Evolutionary conservation across 345 rosid species (phyloP), one percentile per base, ranked within the genome.

Genomic region (Stellera chamaejasme): DNA sequence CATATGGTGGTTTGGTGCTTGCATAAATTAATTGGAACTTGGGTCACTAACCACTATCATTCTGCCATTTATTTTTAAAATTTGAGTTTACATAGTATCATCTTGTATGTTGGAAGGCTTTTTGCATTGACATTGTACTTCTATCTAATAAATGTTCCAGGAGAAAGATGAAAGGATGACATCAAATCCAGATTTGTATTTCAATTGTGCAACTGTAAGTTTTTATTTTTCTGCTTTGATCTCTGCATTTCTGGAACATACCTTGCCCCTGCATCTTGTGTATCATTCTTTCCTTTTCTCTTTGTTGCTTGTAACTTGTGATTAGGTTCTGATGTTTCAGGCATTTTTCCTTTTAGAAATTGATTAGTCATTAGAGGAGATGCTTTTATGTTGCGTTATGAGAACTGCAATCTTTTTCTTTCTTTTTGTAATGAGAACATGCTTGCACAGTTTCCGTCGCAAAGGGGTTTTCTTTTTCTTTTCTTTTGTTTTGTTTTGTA

Each of bases 171-270:
- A 79, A 55, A 61, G 64, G 48, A 79, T 78, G 85, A 69, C 66
- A 52, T 74, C 75, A 66, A 84, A 85, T 64, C 92, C 92, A 43
- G 92, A 85, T 67, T 74, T 85, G 13, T 85, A 71, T 64, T 82
- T 74, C 61, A 82, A 85, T 55, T 69, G 84, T 62, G 92, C 88
- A 50, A 82, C 92, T 26, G 92, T 85, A 66, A 82, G 92, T 74
- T 57, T 11, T 14, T 43, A 52, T 43, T 52, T 52, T 41, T 10
- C 19, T 52, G 14, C 11, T 2, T 39, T 45, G 6, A 45, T 36
- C 23, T 27, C n/a, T 45, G 47, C 15, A 32, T 32, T 32, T 32
- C 4, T 32, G 39, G 39, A 32, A 8, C 7, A 32, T 8, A 32
- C 8, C 8, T 0, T 32, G 39, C 3, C 39, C 39, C 39, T 32